Base-by-base conservation (phyloP, 495 filamentous ascomycete species). In the Penicillium robsamsonii region DNA sequence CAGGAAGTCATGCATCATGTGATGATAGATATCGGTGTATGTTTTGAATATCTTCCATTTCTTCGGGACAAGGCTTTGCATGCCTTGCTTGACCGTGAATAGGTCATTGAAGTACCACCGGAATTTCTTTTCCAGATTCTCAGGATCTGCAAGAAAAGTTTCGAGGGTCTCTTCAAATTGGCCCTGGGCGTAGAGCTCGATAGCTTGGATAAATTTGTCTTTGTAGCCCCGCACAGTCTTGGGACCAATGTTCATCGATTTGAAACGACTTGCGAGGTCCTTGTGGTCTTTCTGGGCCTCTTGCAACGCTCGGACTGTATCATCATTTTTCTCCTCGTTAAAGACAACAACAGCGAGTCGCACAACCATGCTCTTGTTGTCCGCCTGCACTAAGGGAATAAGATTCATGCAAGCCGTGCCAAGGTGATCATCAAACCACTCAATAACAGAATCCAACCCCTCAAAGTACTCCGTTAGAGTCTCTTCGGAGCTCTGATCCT, bases 71-170 rank as follows among this genome's bases (percentile, higher is more conserved):
- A 99, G 75, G 35, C 79, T 79, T 46, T 87, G 82, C 86, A 99
- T 95, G 61, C 94, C 92, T 47, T 92, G 77, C 75, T 91, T 87
- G 54, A 96, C 92, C 0, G 90, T 88, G 67, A 89, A 92, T 1
- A 99, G 82, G 65, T 99, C 93, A 71, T 96, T 96, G 80, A 97
- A 99, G 72, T 85, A 97, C 94, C 95, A 99, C 55, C 84, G 84
- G 71, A 96, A 77, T 60, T 79, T 83, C 75, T 96, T 94, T 44
- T 93, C 89, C 41, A 99, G 75, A 60, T 75, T 81, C n/a, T 88
- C 83, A 0, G 95, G 88, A 62, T 97, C 90, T 12, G 81, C 86
- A 35, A 91, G 67, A 68, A 99, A 97, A 30, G 84, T 78, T 43
- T 88, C 80, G 57, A 87, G 85, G 42, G 82, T 83, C 49, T 82